A percentile compares a stretch with the other conserved stretches of the same genome.
These are phyloP conservation scores for Artomyces pyxidatus DNA, from an alignment of 768 basidiomycete genomes.

Conservation along the genomic window DNA sequence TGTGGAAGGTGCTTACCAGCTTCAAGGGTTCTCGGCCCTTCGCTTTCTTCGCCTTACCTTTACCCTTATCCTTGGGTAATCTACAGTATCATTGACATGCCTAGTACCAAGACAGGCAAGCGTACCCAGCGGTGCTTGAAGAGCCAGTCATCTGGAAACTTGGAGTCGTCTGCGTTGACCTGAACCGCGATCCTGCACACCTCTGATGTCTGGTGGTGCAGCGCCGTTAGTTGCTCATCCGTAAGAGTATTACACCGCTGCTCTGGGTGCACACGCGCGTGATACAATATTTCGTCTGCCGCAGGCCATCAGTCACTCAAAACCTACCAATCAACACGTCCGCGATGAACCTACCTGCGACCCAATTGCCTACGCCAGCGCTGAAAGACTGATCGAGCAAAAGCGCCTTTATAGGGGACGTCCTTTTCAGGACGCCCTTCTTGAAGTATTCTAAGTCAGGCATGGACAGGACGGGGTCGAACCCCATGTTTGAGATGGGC, in stretches of 20 bases:
- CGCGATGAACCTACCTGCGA: conserved; percentile 42
- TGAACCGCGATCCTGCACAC: conserved; percentile 57
- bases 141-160: conserved; percentile 62
- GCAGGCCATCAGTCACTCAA: not conserved
- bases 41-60: conserved; percentile 45
- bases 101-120: not conserved
- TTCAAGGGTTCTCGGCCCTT: conserved; percentile 17
- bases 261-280: conserved; percentile 66
- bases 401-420: conserved; percentile 66
- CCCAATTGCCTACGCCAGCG: conserved; percentile 79
- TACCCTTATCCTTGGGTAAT: conserved; percentile 32
- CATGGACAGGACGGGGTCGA: conserved; percentile 71
- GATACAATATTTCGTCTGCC: conserved; percentile 65
- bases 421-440: conserved; percentile 38
- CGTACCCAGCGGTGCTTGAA: conserved; percentile 63
- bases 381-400: conserved; percentile 74
- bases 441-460: conserved; percentile 47
- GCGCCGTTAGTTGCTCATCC: conserved; percentile 35
- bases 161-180: conserved; percentile 59
- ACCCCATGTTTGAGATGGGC: conserved; percentile 66
- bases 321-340: not conserved
- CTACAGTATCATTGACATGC: not conserved
- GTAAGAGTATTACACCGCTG: conserved; percentile 51
- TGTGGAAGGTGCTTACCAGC: conserved; percentile 29
- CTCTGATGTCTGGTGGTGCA: conserved; percentile 45